Evolutionary conservation across 2,329 filamentous ascomycete species (phyloP).

Genomic region (Lachnellula hyalina): DNA sequence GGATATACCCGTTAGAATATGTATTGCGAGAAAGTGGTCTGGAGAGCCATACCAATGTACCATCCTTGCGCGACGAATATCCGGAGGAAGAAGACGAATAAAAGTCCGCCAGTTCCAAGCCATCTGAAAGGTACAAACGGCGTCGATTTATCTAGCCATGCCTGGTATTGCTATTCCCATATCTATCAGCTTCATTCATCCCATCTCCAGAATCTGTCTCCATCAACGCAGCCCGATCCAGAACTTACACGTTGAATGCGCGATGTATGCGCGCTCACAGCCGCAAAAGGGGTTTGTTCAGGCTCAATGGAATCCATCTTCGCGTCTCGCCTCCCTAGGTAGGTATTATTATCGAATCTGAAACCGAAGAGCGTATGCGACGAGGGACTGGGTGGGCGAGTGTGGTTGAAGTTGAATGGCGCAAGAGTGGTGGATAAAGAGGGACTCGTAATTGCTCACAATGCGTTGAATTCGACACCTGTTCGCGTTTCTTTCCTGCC

Average conservation of each 20-base stretch:
- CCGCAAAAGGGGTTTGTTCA: slow-evolving; percentile 86
- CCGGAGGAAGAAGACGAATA: slow-evolving; percentile 79
- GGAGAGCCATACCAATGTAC: slow-evolving; percentile 75
- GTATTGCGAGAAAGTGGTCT: slow-evolving; percentile 4
- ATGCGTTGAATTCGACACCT: slow-evolving; percentile 11
- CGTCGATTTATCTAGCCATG: slow-evolving; percentile 87
- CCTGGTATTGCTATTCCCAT: slow-evolving; percentile 73
- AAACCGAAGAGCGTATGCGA: background rate
- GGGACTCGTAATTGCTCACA: slow-evolving; percentile 9
- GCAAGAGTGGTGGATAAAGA: slow-evolving; percentile 2
- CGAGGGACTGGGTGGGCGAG: background rate
- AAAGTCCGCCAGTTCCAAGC: slow-evolving; percentile 70
- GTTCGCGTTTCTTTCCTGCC: slow-evolving; percentile 11
- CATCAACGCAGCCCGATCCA: background rate
- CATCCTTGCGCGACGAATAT: slow-evolving; percentile 93
- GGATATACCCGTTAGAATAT: background rate
- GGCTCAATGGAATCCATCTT: slow-evolving; percentile 81
- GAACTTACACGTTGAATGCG: slow-evolving; percentile 63
- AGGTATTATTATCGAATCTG: background rate
- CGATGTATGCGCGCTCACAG: slow-evolving; percentile 80
- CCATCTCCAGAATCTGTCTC: background rate
- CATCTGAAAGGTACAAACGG: slow-evolving; percentile 88
- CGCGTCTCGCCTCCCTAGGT: background rate
- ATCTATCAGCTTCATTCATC: slow-evolving; percentile 16
- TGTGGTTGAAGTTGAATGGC: slow-evolving; percentile 1